Percentiles rank a stretch among this genome's conserved stretches.
Conservation (phyloP, 2,329 filamentous ascomycete genomes). For the Pestalotiopsis sp. region DNA sequence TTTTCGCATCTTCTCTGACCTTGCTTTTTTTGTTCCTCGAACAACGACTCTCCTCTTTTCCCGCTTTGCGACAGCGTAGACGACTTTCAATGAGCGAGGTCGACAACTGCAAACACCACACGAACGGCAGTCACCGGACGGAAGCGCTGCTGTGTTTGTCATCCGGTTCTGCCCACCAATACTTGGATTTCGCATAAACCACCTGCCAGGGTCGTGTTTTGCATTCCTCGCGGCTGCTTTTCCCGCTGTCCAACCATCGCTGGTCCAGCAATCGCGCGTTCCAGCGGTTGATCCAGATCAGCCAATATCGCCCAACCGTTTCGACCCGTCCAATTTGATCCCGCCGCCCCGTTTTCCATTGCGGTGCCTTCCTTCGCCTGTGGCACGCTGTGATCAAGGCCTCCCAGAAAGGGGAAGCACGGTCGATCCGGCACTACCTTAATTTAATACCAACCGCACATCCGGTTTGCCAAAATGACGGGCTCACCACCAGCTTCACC, state of each 20-base stretch:
- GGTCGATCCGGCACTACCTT: neutral
- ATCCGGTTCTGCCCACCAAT: neutral
- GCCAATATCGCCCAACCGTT: neutral
- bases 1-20: neutral
- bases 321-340: slow-evolving; percentile 3
- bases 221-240: slow-evolving; percentile 11
- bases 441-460: slow-evolving; percentile 5
- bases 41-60: neutral
- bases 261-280: neutral
- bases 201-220: slow-evolving; percentile 10
- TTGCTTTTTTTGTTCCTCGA: neutral
- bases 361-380: neutral
- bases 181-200: slow-evolving; percentile 2
- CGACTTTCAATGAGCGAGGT: neutral
- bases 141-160: slow-evolving; percentile 1
- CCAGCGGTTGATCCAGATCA: slow-evolving; percentile 4
- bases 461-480: slow-evolving; percentile 49
- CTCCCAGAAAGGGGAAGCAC: neutral
- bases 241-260: slow-evolving; percentile 1
- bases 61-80: slow-evolving; percentile 3
- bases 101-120: neutral
- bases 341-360: neutral
- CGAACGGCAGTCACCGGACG: neutral
- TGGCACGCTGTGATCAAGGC: slow-evolving; percentile 1
- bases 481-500: slow-evolving; percentile 69